A percentile compares a stretch with the other conserved stretches of the same genome.
Conservation (phyloP, 108 stramenopile genomes). For the Nitzschia sp. region DNA sequence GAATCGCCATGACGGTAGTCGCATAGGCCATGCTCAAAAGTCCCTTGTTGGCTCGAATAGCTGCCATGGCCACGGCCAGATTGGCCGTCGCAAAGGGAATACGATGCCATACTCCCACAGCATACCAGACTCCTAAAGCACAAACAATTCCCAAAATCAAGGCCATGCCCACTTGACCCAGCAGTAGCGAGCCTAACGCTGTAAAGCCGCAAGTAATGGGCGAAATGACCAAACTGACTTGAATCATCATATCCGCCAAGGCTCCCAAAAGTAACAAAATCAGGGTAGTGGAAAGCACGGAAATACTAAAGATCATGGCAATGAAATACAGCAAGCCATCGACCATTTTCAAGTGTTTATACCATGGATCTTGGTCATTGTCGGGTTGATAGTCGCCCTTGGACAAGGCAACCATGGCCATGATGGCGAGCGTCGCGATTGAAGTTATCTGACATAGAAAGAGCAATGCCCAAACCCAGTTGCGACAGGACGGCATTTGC, state of each 20-base stretch:
- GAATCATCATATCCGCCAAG: constrained; percentile 32
- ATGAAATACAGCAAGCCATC: constrained; percentile 8
- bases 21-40: constrained; percentile 46
- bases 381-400: constrained; percentile 3
- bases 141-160: constrained; percentile 17
- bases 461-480: constrained; percentile 23
- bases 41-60: constrained; percentile 45
- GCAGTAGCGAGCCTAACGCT: constrained; percentile 9
- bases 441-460: constrained; percentile 22
- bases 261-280: constrained; percentile 23
- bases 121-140: constrained; percentile 25
- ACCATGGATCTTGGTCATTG: neutral
- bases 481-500: constrained; percentile 18
- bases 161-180: constrained; percentile 16
- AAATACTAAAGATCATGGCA: constrained; percentile 14
- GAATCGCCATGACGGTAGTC: constrained; percentile 33
- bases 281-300: constrained; percentile 11
- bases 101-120: constrained; percentile 43
- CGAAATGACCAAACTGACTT: constrained; percentile 37
- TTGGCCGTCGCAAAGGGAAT: constrained; percentile 83
- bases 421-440: constrained; percentile 8
- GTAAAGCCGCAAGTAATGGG: constrained; percentile 8
- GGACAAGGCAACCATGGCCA: constrained; percentile 6
- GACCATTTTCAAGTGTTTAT: neutral
- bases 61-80: constrained; percentile 54